Evolutionary conservation across 305 asterid species (phyloP), one percentile per base, ranked within the genome.

Genomic region (Fraxinus greggii): DNA sequence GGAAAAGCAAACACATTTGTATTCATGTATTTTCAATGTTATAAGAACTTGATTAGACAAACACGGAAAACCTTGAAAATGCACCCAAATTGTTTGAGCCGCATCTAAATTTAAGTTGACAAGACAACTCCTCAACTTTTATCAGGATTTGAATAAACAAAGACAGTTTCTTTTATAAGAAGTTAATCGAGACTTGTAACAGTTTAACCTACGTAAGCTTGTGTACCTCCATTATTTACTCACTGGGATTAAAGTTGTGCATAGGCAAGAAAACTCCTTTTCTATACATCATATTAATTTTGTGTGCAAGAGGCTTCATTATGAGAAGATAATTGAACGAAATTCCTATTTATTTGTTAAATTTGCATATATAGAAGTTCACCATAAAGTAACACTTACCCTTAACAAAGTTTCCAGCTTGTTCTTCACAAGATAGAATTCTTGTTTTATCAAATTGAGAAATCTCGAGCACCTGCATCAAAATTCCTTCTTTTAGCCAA

Each of bases 341-440:
- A 48, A 48, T 48, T 48, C 21, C 59, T 4, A 15, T 48, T 48
- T 48, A 13, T 48, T 10, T 4, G 59, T 48, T 13, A 48, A 48
- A 48, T 48, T 48, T 2, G 2, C 59, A 0, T 48, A 45, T 0
- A 12, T 63, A 12, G 15, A 72, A 72, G 45, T 24, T 61, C 19
- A 56, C 26, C 2, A 59, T 26, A 67, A 33, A 40, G 32, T 15
- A 77, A 78, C 15, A 83, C 92, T 83, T 84, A 93, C 98, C 88
- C 91, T 84, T 72, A 92, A 85, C 87, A 93, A 84, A 74, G 90
- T 84, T 83, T 95, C 94, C 42, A 93, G 90, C 90, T 92, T 90
- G 90, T 82, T 91, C 90, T 92, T 95, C 87, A 91, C 93, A 67
- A 89, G 89, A 86, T 6, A 83, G 79, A 89, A 92, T 84, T 93